These are phyloP conservation scores for Thymus quinquecostatus DNA, from an alignment of 257 asterid genomes.

Conservation along the genomic window DNA sequence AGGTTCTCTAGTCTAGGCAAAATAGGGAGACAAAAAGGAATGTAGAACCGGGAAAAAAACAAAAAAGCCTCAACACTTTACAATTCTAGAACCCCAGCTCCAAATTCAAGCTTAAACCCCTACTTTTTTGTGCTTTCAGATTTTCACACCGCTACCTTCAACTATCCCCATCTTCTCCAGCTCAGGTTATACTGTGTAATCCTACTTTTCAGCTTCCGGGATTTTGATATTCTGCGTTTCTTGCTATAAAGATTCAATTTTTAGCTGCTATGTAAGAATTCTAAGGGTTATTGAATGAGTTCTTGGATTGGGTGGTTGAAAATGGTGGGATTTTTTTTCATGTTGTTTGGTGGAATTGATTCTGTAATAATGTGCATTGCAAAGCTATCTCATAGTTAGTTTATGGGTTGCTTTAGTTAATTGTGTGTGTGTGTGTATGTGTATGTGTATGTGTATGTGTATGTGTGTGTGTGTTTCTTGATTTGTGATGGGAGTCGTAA, in stretches of 20 bases:
- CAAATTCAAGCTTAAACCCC: slow-evolving; percentile 47
- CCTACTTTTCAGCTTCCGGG: slow-evolving; percentile 27
- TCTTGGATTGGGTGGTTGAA: slow-evolving; percentile 31
- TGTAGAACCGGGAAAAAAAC: slow-evolving; percentile 25
- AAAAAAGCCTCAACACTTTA: slow-evolving; percentile 41
- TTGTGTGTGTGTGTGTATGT: not conserved
- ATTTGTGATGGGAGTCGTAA: slow-evolving; percentile 35
- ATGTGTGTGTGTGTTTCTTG: slow-evolving; percentile 24
- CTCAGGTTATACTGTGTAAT: slow-evolving; percentile 25
- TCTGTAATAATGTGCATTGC: slow-evolving; percentile 37
- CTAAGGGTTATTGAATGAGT: slow-evolving; percentile 21
- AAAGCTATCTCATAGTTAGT: slow-evolving; percentile 10
- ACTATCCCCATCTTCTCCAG: slow-evolving; percentile 14
- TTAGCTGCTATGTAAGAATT: slow-evolving; percentile 14
- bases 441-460: no score
- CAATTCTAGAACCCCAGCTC: slow-evolving; percentile 40
- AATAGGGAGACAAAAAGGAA: slow-evolving; percentile 34
- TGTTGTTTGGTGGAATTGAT: slow-evolving; percentile 37
- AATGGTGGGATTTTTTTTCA: slow-evolving; percentile 21
- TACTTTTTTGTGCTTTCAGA: slow-evolving; percentile 27
- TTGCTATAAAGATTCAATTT: slow-evolving; percentile 22
- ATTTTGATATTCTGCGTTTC: slow-evolving; percentile 25
- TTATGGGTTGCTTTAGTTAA: slow-evolving; percentile 22
- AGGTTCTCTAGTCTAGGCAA: not conserved
- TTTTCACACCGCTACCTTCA: slow-evolving; percentile 36